phyloP scores from a whole-genome alignment of 306 rosid genomes.

The Dryas alaskensis region DNA sequence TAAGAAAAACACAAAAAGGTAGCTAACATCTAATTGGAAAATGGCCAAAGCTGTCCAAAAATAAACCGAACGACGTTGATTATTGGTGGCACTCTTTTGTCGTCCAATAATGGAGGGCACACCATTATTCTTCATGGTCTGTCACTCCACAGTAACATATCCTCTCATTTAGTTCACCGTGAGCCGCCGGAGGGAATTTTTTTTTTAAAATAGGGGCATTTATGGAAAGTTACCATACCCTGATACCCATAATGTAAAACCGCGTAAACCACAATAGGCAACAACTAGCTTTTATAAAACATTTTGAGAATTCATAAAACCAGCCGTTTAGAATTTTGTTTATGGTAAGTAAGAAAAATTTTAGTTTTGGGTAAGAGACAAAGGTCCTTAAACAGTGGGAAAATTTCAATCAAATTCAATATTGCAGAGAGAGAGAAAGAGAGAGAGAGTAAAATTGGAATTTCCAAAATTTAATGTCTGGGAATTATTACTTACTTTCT shows the following conservation, averaged over 20 bases:
- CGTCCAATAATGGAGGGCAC: neutral
- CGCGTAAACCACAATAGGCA: constrained; percentile 1
- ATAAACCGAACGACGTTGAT: neutral
- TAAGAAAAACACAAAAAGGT: neutral
- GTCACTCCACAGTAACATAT: neutral
- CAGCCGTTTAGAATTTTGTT: constrained; percentile 3
- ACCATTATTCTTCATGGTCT: neutral
- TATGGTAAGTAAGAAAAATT: neutral
- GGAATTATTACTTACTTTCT: constrained; percentile 30
- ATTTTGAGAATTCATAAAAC: neutral
- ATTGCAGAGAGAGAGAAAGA: neutral
- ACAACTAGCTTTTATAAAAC: neutral
- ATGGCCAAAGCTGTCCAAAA: neutral
- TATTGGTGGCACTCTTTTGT: neutral
- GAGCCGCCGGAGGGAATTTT: neutral
- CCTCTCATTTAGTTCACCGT: neutral
- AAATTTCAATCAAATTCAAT: constrained; percentile 15
- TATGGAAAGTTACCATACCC: neutral
- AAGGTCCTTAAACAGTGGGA: constrained; percentile 42
- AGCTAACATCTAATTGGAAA: neutral
- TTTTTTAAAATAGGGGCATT: neutral
- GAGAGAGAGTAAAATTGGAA: constrained; percentile 18
- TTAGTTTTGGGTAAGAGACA: constrained; percentile 25
- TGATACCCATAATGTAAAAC: neutral
- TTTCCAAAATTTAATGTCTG: neutral